Evolutionary conservation across 2,329 filamentous ascomycete genomes (phyloP), one percentile per base, ranked within the genome.

Genomic region (Neocucurbitaria cava): DNA sequence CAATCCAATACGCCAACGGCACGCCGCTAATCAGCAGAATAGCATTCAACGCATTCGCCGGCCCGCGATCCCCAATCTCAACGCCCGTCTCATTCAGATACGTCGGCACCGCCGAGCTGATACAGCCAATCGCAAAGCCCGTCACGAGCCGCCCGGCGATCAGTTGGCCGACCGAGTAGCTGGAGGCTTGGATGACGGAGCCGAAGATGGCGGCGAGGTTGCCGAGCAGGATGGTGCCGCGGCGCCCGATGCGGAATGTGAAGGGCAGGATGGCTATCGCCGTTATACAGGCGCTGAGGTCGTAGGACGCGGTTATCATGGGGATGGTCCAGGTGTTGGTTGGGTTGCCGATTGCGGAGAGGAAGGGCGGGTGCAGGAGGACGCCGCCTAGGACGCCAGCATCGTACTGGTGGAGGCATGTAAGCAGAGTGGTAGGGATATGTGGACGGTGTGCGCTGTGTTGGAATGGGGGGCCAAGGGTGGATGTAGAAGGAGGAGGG

Each of bases 81-180:
- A 46, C 36, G 20, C 49, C 49, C 24, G 41, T 49, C 44, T 50
- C 54, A 24, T 36, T 50, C 20, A 49, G 39, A 39, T 54, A 49
- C n/a, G 36, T 50, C 24, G 46, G 54, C 21, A 57, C 50, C 20
- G 54, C 50, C 13, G 38, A 48, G 17, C 13, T 38, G 38, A 59
- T 56, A 35, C 41, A 49, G 8, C 81, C 81, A 55, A 82, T 82
- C 3, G 79, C 81, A 38, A 82, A 68, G 50, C 81, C 81, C n/a
- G 81, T 82, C 50, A 82, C 73, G 10, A 78, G 73, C 47, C 81
- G 77, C 8, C 81, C 81, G 47, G 81, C 65, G 52, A 82, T 80
- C 65, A 82, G 79, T 55, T 82, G 80, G 5, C 77, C 73, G 1
- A 74, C 70, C 3, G 66, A 62, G 48, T 72, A 62, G 6, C 68